These are phyloP conservation scores for Dactylellina cionopaga DNA, from an alignment of 2,329 filamentous ascomycete species.

Conservation along the genomic window DNA sequence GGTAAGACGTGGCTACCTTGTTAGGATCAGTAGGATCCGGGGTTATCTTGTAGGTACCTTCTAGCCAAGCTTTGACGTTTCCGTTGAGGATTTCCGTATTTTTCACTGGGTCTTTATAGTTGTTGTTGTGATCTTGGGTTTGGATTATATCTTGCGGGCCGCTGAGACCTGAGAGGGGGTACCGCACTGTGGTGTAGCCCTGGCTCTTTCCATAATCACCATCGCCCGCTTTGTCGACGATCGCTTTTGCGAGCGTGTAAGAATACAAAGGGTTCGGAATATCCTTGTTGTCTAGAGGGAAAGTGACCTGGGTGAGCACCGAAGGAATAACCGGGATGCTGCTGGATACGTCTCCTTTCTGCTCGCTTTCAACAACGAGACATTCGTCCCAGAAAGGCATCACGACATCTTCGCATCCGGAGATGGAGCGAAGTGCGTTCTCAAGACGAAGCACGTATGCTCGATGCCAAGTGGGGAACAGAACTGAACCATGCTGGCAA, in stretches of 20 bases:
- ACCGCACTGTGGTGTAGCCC: constrained; percentile 56
- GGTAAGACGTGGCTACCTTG: not conserved
- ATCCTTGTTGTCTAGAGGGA: constrained; percentile 5
- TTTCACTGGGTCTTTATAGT: not conserved
- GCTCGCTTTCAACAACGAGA: constrained; percentile 2
- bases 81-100: not conserved
- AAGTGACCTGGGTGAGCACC: constrained; percentile 29
- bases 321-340: constrained; percentile 6
- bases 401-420: constrained; percentile 43
- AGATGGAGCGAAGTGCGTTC: constrained; percentile 43
- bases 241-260: constrained; percentile 53
- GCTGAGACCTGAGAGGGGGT: constrained; percentile 57
- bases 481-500: constrained; percentile 58
- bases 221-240: constrained; percentile 43
- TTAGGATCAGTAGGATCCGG: constrained; percentile 8
- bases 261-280: constrained; percentile 56
- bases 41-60: constrained; percentile 19
- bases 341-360: not conserved
- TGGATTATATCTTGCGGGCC: constrained; percentile 24
- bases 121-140: constrained; percentile 43
- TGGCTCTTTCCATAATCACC: constrained; percentile 53
- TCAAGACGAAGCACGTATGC: constrained; percentile 57
- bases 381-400: constrained; percentile 57
- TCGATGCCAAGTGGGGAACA: constrained; percentile 59
- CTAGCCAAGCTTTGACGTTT: constrained; percentile 21